phyloP scores from a whole-genome alignment of 208 protist genomes.

The Blastocrithidia nonstop region DNA sequence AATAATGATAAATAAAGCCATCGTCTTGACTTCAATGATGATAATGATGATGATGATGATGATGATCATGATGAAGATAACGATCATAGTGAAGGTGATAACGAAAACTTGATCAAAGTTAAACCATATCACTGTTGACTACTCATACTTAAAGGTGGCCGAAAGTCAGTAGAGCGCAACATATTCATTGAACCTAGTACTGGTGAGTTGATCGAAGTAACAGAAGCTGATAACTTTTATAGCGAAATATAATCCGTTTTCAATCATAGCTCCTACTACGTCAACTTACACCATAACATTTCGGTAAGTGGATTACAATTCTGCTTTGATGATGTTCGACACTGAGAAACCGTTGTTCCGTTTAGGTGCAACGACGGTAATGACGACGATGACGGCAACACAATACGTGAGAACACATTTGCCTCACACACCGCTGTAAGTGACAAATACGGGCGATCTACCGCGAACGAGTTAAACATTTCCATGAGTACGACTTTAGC shows the following conservation, averaged over 20 bases:
- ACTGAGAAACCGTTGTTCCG: slow-evolving; percentile 73
- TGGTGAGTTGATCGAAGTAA: slow-evolving; percentile 31
- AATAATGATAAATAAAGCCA: no score
- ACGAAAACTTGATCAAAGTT: background rate
- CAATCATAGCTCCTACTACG: slow-evolving; percentile 78
- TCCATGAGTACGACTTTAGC: no score
- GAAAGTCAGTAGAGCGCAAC: slow-evolving; percentile 26
- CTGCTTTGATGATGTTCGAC: slow-evolving; percentile 32
- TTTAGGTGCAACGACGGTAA: slow-evolving; percentile 12
- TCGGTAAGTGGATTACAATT: slow-evolving; percentile 43
- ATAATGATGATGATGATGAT: slow-evolving; percentile 46
- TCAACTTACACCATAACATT: slow-evolving; percentile 54
- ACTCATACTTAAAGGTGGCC: slow-evolving; percentile 54
- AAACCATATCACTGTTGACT: slow-evolving; percentile 84
- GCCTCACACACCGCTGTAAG: no score
- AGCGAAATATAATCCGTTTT: slow-evolving; percentile 78
- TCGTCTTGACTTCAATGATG: no score
- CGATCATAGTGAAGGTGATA: slow-evolving; percentile 28
- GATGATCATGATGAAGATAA: slow-evolving; percentile 9
- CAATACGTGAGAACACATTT: no score
- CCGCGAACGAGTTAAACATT: no score
- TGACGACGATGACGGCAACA: slow-evolving; percentile 9
- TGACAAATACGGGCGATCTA: no score
- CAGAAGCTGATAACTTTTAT: slow-evolving; percentile 36
- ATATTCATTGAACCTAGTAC: slow-evolving; percentile 82